phyloP scores from a whole-genome alignment of 1,284 basidiomycete genomes.

The Moesziomyces sp. region DNA sequence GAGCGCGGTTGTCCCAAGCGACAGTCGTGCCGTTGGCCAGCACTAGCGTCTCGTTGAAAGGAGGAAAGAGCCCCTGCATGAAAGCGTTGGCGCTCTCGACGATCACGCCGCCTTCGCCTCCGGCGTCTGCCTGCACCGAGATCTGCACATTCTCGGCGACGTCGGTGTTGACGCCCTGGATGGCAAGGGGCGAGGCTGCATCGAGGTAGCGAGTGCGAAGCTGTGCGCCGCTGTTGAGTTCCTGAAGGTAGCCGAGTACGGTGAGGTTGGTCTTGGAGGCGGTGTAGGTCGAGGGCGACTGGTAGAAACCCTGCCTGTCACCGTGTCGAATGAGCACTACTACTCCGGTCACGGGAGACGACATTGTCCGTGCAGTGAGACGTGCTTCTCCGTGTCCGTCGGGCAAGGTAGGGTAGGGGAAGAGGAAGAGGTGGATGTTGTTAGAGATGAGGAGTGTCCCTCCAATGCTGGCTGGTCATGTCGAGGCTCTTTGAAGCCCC shows the following conservation, averaged over 20 bases:
- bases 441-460: not conserved
- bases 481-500: not conserved
- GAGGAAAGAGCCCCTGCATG: slow-evolving; percentile 60
- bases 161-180: slow-evolving; percentile 73
- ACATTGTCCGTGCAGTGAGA: slow-evolving; percentile 5
- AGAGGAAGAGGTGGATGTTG: not conserved
- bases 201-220: slow-evolving; percentile 79
- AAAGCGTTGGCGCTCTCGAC: slow-evolving; percentile 75
- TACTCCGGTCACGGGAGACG: slow-evolving; percentile 75
- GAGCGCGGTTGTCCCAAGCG: slow-evolving; percentile 81
- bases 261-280: slow-evolving; percentile 80
- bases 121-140: slow-evolving; percentile 70
- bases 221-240: slow-evolving; percentile 76
- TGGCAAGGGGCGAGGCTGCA: slow-evolving; percentile 71
- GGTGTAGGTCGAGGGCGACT: slow-evolving; percentile 71
- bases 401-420: too few species aligned
- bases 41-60: slow-evolving; percentile 51
- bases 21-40: slow-evolving; percentile 79
- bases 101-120: slow-evolving; percentile 83
- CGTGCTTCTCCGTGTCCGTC: too few species aligned
- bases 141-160: slow-evolving; percentile 47
- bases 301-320: slow-evolving; percentile 73
- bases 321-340: slow-evolving; percentile 85
- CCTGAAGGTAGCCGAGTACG: slow-evolving; percentile 79
- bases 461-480: not conserved